A percentile compares a stretch with the other conserved stretches of the same genome.
These are phyloP conservation scores for Isochrysis galbana DNA, from an alignment of 78 protist genomes.

Conservation along the genomic window DNA sequence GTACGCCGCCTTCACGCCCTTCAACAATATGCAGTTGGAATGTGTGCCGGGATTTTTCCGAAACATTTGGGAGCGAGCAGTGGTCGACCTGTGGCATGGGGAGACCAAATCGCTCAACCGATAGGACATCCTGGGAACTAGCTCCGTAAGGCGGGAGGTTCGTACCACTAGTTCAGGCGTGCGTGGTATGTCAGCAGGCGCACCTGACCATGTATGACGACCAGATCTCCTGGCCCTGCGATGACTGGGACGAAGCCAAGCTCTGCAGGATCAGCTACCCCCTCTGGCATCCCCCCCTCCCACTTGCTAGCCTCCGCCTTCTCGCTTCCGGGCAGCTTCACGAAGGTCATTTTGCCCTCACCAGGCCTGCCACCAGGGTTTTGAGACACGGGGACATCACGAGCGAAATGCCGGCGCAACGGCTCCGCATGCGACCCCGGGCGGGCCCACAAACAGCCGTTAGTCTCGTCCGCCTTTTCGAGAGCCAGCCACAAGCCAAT, in stretches of 20 bases:
- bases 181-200: background rate
- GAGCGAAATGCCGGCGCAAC: background rate
- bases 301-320: background rate
- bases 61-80: background rate
- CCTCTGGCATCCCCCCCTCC: too few species aligned
- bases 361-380: background rate
- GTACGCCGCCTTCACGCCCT: slow-evolving; percentile 25
- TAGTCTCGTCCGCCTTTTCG: slow-evolving; percentile 35
- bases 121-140: background rate
- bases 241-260: background rate
- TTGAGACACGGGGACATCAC: background rate
- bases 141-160: background rate
- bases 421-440: slow-evolving; percentile 48
- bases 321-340: background rate
- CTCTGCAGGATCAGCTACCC: too few species aligned
- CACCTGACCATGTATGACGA: background rate
- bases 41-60: slow-evolving; percentile 42
- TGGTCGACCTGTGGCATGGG: slow-evolving; percentile 42
- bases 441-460: slow-evolving; percentile 58
- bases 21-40: slow-evolving; percentile 51
- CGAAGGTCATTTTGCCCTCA: background rate
- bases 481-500: slow-evolving; percentile 64
- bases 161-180: background rate
- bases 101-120: slow-evolving; percentile 30
- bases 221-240: background rate